Evolutionary conservation across 768 basidiomycete species (phyloP), one percentile per base, ranked within the genome.

Genomic region (Erythrobasidium yunnanense): DNA sequence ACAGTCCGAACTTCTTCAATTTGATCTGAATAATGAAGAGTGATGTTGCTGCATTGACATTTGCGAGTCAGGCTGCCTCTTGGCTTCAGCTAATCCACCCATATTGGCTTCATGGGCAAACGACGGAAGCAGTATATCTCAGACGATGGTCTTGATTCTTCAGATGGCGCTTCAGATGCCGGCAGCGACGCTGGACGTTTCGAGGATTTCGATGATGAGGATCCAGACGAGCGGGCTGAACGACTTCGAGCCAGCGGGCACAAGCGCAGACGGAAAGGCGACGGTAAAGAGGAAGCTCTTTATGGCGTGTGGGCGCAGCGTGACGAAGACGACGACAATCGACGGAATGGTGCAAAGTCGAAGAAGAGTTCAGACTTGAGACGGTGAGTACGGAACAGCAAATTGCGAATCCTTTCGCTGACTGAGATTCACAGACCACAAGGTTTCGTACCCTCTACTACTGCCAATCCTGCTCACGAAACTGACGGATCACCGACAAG

Each of bases 231-330:
- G 13, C 81, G 82, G 33, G 89, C 83, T 33, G 88, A 89, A 73
- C 85, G 85, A 8, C 82, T 81, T 33, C 81, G 88, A 6, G 88
- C 88, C 74, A 81, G 84, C 72, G 82, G 87, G 68, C 87, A 87
- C 2, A 88, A 88, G 77, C 78, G 55, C 1, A 23, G 68, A 35
- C 67, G 72, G 68, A 83, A 73, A 77, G 67, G 80, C 65, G 83
- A 63, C 49, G 60, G 79, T 25, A 85, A 84, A 73, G 86, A 90
- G 60, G 84, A 85, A 67, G 83, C 83, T 1, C 76, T 83, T n/a
- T 87, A 88, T 71, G 88, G 87, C 2, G 78, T 87, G 0, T 88
- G 87, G 76, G 86, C 78, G 1, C 83, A 84, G 3, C 83, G 86
- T 58, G 85, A 84, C 69, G 85, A 87, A 23, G 82, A 84, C 22